Conservation (phyloP, 768 basidiomycete species). For the Pulveroboletus sp. region DNA sequence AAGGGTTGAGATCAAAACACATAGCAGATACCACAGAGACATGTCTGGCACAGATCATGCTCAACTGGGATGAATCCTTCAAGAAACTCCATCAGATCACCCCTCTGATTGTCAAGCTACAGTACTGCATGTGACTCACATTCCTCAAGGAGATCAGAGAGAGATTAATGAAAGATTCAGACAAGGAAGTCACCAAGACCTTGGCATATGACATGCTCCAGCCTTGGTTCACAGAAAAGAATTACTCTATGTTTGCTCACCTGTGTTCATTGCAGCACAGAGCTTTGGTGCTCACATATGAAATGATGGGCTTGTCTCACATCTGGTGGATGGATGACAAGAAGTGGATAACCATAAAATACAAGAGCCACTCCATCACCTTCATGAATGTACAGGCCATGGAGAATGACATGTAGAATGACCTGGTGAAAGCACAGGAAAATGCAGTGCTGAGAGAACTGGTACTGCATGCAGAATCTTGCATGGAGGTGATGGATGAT, state of each 20-base stretch:
- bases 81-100: conserved; percentile 12
- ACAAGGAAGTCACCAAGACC: too few species aligned
- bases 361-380: background rate
- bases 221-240: too few species aligned
- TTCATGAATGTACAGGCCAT: background rate
- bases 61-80: conserved; percentile 10
- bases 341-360: background rate
- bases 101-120: conserved; percentile 1
- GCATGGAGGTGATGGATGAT: conserved; percentile 18
- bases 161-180: too few species aligned
- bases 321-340: conserved; percentile 6
- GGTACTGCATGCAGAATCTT: too few species aligned
- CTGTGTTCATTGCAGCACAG: conserved; percentile 9
- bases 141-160: conserved; percentile 7
- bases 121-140: conserved; percentile 7
- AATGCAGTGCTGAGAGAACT: too few species aligned
- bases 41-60: background rate
- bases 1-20: background rate
- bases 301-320: background rate
- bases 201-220: conserved; percentile 3
- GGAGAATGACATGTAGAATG: background rate
- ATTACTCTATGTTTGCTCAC: conserved; percentile 1
- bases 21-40: background rate
- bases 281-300: background rate
- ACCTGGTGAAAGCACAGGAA: conserved; percentile 1